Evolutionary conservation across 345 rosid genomes (phyloP).

Genomic region (Hibiscus syriacus): DNA sequence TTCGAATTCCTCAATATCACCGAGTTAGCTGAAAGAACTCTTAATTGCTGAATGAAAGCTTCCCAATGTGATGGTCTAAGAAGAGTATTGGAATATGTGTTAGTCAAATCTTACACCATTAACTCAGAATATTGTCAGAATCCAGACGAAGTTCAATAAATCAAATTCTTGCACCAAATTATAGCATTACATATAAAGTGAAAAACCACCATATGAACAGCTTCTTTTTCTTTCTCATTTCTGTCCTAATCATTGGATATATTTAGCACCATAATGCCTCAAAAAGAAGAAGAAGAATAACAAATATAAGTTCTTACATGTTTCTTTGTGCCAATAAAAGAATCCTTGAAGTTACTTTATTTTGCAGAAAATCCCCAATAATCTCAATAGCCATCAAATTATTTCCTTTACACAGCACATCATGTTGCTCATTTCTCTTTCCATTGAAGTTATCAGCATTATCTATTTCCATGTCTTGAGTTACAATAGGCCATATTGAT

Average conservation of each 20-base stretch:
- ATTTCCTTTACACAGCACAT: conserved; percentile 46
- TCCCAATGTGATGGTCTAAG: conserved; percentile 79
- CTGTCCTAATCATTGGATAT: background rate
- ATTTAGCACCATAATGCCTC: background rate
- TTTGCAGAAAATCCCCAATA: conserved; percentile 62
- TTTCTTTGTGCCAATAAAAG: conserved; percentile 67
- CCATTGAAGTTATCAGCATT: conserved; percentile 33
- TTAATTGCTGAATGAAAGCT: conserved; percentile 51
- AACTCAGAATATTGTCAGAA: background rate
- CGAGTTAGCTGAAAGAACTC: conserved; percentile 57
- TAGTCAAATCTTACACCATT: background rate
- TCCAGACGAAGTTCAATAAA: conserved; percentile 2
- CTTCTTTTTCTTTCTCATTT: too few species aligned
- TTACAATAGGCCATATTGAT: conserved; percentile 43
- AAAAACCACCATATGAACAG: too few species aligned
- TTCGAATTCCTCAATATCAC: conserved; percentile 57
- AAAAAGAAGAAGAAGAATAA: background rate
- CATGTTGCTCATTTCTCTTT: conserved; percentile 44
- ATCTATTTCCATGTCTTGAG: conserved; percentile 59
- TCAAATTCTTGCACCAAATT: too few species aligned
- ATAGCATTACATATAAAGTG: too few species aligned
- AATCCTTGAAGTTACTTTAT: conserved; percentile 66
- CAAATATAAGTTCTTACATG: conserved; percentile 44
- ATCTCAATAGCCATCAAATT: conserved; percentile 70
- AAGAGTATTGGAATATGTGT: conserved; percentile 4